Evolutionary conservation across 768 basidiomycete genomes (phyloP), one percentile per base, ranked within the genome.

Genomic region (Nevesoporus exiguus): DNA sequence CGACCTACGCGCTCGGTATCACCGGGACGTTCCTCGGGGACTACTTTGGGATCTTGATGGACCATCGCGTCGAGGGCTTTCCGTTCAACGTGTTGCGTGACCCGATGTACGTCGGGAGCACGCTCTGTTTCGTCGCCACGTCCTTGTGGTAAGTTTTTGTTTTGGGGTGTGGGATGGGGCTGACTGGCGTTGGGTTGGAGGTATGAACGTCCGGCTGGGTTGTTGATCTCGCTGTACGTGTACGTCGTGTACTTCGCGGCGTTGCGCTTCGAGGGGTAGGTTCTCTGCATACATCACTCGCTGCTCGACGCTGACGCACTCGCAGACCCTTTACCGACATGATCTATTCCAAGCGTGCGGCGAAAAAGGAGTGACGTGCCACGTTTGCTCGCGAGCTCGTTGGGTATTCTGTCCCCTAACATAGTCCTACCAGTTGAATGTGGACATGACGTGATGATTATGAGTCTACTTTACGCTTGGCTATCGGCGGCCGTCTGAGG

Each of bases 101-200:
- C 70, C 96, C 96, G 0, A 99, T 99, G 96, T 98, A 99, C 66
- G 89, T 93, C 43, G 96, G 96, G 8, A 93, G 88, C 65, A 94
- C 93, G 6, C 74, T 99, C 75, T 90, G 86, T 68, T 98, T 98
- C 73, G 73, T 82, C 34, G 95, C 85, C 21, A 85, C 83, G 1
- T 88, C 96, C 0, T 76, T 99, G 31, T 96, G 93, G 93, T 93
- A 55, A 63, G 86, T 68, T 10, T 24, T 11, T 2, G 8, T 10
- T 30, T 5, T n/a, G n/a, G n/a, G 22, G 14, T 25, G 5, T 15
- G 7, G 27, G 3, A 3, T 19, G 29, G 43, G 2, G 25, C 43
- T n/a, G 10, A 8, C 31, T 14, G 10, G 13, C 31, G n/a, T 9
- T 14, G 31, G 10, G 17, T 8, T 27, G 24, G 14, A 93, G 91